Evolutionary conservation across 225 moss, liverwort and hornwort species (phyloP).

Genomic region (Thuidium tamariscinum): DNA sequence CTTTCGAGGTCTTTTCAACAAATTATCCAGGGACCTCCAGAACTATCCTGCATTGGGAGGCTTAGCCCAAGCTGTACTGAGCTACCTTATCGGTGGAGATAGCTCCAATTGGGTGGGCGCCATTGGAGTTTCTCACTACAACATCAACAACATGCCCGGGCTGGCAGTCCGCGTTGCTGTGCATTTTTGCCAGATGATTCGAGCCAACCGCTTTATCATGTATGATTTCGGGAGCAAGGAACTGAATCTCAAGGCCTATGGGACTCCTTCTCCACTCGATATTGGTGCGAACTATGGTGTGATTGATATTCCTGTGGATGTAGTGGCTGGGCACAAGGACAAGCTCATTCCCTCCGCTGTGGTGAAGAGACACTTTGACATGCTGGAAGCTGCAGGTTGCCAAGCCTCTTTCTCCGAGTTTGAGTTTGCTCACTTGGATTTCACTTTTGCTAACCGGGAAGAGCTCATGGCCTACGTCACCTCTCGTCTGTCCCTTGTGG

Average conservation of each 20-base stretch:
- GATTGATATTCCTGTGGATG: slow-evolving; percentile 74
- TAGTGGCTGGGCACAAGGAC: slow-evolving; percentile 77
- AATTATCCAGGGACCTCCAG: slow-evolving; percentile 77
- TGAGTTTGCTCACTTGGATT: slow-evolving; percentile 89
- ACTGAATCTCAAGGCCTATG: slow-evolving; percentile 51
- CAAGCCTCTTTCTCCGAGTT: slow-evolving; percentile 71
- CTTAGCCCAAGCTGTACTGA: slow-evolving; percentile 63
- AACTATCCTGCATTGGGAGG: slow-evolving; percentile 88
- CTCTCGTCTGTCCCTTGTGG: slow-evolving; percentile 59
- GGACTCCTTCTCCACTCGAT: slow-evolving; percentile 50
- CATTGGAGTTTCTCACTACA: slow-evolving; percentile 76
- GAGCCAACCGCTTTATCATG: slow-evolving; percentile 45
- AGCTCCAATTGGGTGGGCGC: slow-evolving; percentile 91
- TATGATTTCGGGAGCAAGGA: slow-evolving; percentile 50
- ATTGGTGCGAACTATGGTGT: slow-evolving; percentile 65
- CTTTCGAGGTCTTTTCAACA: slow-evolving; percentile 87
- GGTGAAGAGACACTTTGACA: slow-evolving; percentile 55
- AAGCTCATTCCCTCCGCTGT: slow-evolving; percentile 65
- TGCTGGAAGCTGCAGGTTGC: slow-evolving; percentile 45
- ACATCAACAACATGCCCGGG: slow-evolving; percentile 93
- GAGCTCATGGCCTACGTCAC: slow-evolving; percentile 87
- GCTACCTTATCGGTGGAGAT: slow-evolving; percentile 69
- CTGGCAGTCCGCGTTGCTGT: slow-evolving; percentile 61
- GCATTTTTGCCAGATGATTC: slow-evolving; percentile 73
- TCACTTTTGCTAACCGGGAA: slow-evolving; percentile 72